A percentile compares a stretch with the other conserved stretches of the same genome.
These are phyloP conservation scores for Hagleromyces aurorensis DNA, from an alignment of 805 yeast species.

Conservation along the genomic window DNA sequence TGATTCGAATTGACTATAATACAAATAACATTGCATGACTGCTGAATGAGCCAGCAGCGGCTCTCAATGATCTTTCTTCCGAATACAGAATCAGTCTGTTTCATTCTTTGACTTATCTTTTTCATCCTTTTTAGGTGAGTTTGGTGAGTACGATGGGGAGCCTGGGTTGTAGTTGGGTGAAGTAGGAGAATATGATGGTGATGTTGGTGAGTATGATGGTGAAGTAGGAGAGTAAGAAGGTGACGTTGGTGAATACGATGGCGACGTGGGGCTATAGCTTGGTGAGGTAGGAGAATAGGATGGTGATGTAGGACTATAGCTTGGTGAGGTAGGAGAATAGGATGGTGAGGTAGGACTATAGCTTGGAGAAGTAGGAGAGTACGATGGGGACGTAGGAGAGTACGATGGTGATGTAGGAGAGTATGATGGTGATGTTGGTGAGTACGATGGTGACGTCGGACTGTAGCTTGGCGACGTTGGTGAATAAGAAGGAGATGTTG, in stretches of 20 bases:
- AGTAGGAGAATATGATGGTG: slow-evolving; percentile 36
- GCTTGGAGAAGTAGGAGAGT: slow-evolving; percentile 40
- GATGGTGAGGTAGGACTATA: slow-evolving; percentile 62
- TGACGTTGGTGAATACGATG: slow-evolving; percentile 53
- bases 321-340: slow-evolving; percentile 58
- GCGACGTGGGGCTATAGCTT: slow-evolving; percentile 55
- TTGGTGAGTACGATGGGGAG: slow-evolving; percentile 57
- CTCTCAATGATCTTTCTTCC: too few species aligned
- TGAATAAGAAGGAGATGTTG: slow-evolving; percentile 65
- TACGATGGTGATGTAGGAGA: slow-evolving; percentile 56
- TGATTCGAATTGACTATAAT: too few species aligned
- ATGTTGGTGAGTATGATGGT: slow-evolving; percentile 38
- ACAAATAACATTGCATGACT: too few species aligned
- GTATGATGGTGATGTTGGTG: slow-evolving; percentile 48
- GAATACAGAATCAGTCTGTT: too few species aligned
- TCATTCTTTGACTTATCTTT: slow-evolving; percentile 13
- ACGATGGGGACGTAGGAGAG: slow-evolving; percentile 48
- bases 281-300: slow-evolving; percentile 42
- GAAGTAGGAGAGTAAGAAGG: slow-evolving; percentile 45
- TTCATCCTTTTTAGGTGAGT: slow-evolving; percentile 13
- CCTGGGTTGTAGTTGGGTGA: slow-evolving; percentile 53
- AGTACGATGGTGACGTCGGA: slow-evolving; percentile 67
- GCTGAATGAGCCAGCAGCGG: too few species aligned
- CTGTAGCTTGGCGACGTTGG: slow-evolving; percentile 65
- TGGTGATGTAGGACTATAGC: slow-evolving; percentile 57